A percentile compares a stretch with the other conserved stretches of the same genome.
phyloP scores from a whole-genome alignment of 208 protist genomes.

The Crithidia brevicula region DNA sequence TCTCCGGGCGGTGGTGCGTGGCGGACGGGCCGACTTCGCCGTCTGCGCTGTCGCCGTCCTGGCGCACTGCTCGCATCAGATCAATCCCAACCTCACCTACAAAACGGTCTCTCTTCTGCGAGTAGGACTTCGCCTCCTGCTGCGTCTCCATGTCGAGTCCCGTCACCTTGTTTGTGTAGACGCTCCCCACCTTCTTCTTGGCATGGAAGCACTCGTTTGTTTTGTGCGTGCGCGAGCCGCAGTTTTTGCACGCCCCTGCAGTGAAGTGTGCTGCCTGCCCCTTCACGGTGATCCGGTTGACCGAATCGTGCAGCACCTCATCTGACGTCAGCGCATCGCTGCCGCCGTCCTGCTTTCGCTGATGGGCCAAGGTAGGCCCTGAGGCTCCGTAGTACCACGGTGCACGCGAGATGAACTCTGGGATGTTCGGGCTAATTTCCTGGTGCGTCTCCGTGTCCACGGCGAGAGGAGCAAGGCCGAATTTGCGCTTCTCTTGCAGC shows the following conservation, averaged over 20 bases:
- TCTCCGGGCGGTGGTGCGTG: conserved; percentile 21
- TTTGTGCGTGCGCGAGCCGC: conserved; percentile 98
- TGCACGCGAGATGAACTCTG: conserved; percentile 97
- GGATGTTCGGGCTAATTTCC: conserved; percentile 99
- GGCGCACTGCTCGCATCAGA: conserved; percentile 42
- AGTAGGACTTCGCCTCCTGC: conserved; percentile 39
- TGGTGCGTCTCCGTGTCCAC: conserved; percentile 78
- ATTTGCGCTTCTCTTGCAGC: conserved; percentile 89
- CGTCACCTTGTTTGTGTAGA: conserved; percentile 71
- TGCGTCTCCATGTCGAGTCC: conserved; percentile 50
- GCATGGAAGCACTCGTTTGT: conserved; percentile 95
- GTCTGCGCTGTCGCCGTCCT: conserved; percentile 16
- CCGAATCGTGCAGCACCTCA: conserved; percentile 45
- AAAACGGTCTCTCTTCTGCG: conserved; percentile 81
- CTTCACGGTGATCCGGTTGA: conserved; percentile 42
- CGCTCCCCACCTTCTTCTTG: conserved; percentile 76
- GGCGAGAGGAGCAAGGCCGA: conserved; percentile 81
- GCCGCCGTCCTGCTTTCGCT: conserved; percentile 50
- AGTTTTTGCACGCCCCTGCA: conserved; percentile 99
- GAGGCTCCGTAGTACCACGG: conserved; percentile 95
- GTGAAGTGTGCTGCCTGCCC: conserved; percentile 88
- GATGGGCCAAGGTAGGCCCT: conserved; percentile 92
- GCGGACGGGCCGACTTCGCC: conserved; percentile 5
- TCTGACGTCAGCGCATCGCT: conserved; percentile 6
- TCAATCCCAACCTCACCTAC: conserved; percentile 67